Conservation (phyloP, 768 basidiomycete genomes). For the Boletus barrowsii region DNA sequence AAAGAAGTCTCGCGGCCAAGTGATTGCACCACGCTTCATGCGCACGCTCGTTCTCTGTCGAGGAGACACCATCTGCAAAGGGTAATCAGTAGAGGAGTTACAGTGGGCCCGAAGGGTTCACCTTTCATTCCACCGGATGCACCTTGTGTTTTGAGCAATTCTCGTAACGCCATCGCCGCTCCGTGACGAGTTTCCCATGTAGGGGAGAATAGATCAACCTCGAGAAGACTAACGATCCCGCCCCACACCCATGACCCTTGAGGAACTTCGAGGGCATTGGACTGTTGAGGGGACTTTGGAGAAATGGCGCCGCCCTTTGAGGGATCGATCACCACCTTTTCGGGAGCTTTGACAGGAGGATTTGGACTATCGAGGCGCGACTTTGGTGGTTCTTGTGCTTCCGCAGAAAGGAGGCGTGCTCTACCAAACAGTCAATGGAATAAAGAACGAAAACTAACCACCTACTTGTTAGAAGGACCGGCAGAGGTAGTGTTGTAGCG, state of each 20-base stretch:
- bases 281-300: conserved; percentile 72
- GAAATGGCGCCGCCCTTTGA: conserved; percentile 82
- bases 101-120: conserved; percentile 22
- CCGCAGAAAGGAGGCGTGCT: conserved; percentile 69
- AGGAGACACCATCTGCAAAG: conserved; percentile 46
- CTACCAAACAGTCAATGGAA: conserved; percentile 35
- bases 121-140: conserved; percentile 80
- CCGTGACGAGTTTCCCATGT: conserved; percentile 96
- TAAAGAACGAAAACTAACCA: conserved; percentile 2
- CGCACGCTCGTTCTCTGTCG: conserved; percentile 55
- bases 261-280: conserved; percentile 72
- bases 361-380: conserved; percentile 62
- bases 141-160: conserved; percentile 82
- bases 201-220: conserved; percentile 79
- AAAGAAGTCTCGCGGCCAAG: conserved; percentile 79
- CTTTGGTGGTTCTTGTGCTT: conserved; percentile 47
- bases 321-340: conserved; percentile 76
- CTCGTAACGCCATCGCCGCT: conserved; percentile 85
- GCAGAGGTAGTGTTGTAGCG: conserved; percentile 61
- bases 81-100: background rate
- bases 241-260: conserved; percentile 86
- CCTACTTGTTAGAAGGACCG: conserved; percentile 60
- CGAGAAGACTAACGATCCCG: conserved; percentile 72
- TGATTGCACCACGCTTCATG: conserved; percentile 92
- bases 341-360: conserved; percentile 39